Conservation (phyloP, 495 filamentous ascomycete species). For the Penicillium tannophilum region DNA sequence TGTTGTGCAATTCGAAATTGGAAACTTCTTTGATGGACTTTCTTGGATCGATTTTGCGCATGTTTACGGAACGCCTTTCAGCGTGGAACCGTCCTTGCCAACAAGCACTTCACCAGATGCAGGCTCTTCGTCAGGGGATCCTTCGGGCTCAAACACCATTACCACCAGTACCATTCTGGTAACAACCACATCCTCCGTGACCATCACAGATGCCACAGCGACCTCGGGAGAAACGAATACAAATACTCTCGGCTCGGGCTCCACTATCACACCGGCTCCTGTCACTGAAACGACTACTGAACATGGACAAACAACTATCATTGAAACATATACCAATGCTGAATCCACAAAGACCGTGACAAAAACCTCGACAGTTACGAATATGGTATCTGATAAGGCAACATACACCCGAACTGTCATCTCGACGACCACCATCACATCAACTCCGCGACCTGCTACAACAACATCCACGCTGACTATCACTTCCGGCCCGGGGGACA, state of each 20-base stretch:
- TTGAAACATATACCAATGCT: not conserved
- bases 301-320: not conserved
- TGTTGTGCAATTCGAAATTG: slow-evolving; percentile 1
- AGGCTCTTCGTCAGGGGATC: not conserved
- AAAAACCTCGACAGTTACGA: not conserved
- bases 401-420: not conserved
- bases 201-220: not conserved
- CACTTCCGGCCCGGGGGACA: not conserved
- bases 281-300: not conserved
- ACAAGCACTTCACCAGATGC: not conserved
- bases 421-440: not conserved
- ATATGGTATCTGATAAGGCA: not conserved
- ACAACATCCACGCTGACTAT: not conserved
- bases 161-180: not conserved
- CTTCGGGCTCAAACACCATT: not conserved
- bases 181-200: not conserved
- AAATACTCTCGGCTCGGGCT: not conserved
- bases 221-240: not conserved
- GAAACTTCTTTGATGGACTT: not conserved
- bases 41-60: slow-evolving; percentile 4
- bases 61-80: not conserved
- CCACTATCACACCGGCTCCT: not conserved
- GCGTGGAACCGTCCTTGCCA: no score
- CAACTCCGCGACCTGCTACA: not conserved
- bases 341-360: not conserved